Base-by-base conservation (phyloP, 2,329 filamentous ascomycete species). In the Hypoxylon sp. region DNA sequence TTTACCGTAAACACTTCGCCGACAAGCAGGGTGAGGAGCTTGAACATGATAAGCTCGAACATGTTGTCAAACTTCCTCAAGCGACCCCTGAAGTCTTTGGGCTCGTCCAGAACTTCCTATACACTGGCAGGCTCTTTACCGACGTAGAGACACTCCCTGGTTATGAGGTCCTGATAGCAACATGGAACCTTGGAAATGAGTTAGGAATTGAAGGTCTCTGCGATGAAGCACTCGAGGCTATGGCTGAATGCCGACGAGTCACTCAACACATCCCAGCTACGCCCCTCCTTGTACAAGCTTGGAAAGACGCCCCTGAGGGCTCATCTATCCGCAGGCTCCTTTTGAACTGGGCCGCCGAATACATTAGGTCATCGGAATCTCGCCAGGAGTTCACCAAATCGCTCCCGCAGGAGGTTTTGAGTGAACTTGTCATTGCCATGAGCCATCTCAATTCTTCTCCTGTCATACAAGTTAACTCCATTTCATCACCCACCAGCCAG, bases 401-500 rank as follows among this genome's bases (percentile, higher is more conserved):
- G 0, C 80, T 90, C 2, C 87, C 88, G 0, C 85, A 89, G 67
- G 86, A 88, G 70, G 85, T 90, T 1, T 78, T 90, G 5, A 88
- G 85, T 66, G 87, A 89, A 74, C 81, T 90, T 5, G 87, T 90
- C 0, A 82, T 90, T 1, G 80, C 84, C 11, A 88, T 90, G 86
- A 88, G 85, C 74, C 83, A 85, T 19, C 78, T 87, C 61, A 82
- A 86, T 50, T 77, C 75, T 7, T 70, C 77, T 2, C 78, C 80
- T 0, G 66, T 75, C 2, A 76, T 77, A 8, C 78, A 76, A 29
- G 69, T 76, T 21, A 73, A 75, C 34, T 66, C 73, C 4, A 55
- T 47, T 16, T 43, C 61, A 12, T 70, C 73, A 1, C 67, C 70
- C 9, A 61, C 62, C 39, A 60, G 64, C 8, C 61, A 72, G 41